A percentile compares a stretch with the other conserved stretches of the same genome.
Conservation (phyloP, 371 early-diverging fungal genomes). For the Syncephalastrum racemosum region DNA sequence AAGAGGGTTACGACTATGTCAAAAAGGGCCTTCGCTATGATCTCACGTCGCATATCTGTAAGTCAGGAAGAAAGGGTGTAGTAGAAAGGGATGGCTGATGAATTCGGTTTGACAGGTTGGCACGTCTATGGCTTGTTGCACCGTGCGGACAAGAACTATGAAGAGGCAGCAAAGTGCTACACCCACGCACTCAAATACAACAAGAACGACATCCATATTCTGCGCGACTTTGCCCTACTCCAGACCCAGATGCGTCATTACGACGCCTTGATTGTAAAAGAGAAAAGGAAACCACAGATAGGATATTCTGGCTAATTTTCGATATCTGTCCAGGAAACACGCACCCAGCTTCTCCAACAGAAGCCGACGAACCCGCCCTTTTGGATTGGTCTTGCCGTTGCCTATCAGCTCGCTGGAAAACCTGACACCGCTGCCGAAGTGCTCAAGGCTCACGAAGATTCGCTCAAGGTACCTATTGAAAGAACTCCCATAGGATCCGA, state of each 20-base stretch:
- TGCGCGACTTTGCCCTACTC: constrained; percentile 84
- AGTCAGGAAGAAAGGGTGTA: constrained; percentile 13
- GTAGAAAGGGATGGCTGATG: not conserved
- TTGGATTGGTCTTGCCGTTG: constrained; percentile 88
- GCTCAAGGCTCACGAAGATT: constrained; percentile 68
- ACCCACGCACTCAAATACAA: constrained; percentile 85
- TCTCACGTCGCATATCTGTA: constrained; percentile 86
- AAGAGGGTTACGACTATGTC: constrained; percentile 89
- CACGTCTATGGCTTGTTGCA: constrained; percentile 93
- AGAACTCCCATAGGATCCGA: constrained; percentile 4
- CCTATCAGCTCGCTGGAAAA: constrained; percentile 80
- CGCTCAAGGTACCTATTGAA: constrained; percentile 56
- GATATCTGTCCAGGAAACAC: constrained; percentile 53
- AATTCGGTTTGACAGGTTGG: constrained; percentile 72
- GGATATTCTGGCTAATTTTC: not conserved
- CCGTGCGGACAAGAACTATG: constrained; percentile 91
- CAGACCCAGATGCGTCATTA: constrained; percentile 91
- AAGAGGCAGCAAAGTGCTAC: constrained; percentile 93
- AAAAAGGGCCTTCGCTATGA: constrained; percentile 83
- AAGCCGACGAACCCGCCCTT: constrained; percentile 69
- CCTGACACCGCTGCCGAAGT: constrained; percentile 76
- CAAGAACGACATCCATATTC: constrained; percentile 90
- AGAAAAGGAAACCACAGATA: not conserved
- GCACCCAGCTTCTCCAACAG: constrained; percentile 67
- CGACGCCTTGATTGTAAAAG: constrained; percentile 72